Conservation (phyloP, 805 yeast species). For the Sugiyamaella smithiae region DNA sequence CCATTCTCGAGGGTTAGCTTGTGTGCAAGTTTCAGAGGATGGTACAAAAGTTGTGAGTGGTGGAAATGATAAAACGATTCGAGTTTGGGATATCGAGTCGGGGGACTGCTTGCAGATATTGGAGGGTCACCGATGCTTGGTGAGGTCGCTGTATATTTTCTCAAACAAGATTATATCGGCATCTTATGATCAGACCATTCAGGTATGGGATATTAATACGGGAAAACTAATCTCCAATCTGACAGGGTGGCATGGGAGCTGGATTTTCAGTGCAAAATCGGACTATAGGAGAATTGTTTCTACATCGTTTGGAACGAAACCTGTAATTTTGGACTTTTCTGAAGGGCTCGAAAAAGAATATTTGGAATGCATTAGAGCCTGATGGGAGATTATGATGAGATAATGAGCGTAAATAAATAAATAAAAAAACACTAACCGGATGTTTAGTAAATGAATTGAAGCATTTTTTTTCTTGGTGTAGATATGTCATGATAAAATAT, state of each 20-base stretch:
- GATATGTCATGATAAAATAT: not conserved
- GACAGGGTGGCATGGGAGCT: slow-evolving; percentile 33
- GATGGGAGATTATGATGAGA: not conserved
- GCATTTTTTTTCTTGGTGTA: too few species aligned
- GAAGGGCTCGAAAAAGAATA: slow-evolving; percentile 27
- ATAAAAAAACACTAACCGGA: too few species aligned
- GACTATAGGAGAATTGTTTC: slow-evolving; percentile 32
- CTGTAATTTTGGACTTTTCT: slow-evolving; percentile 35
- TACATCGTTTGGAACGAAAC: slow-evolving; percentile 33
- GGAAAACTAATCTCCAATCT: slow-evolving; percentile 28
- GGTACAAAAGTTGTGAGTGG: slow-evolving; percentile 74
- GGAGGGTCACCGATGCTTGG: slow-evolving; percentile 81
- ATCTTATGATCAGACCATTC: slow-evolving; percentile 36
- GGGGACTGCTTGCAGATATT: slow-evolving; percentile 69
- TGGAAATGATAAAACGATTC: slow-evolving; percentile 78
- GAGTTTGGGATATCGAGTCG: slow-evolving; percentile 82
- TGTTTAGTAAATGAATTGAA: too few species aligned
- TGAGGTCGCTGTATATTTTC: slow-evolving; percentile 46
- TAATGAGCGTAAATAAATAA: not conserved
- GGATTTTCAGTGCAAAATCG: slow-evolving; percentile 35
- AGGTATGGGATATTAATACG: slow-evolving; percentile 35
- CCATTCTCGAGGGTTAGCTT: slow-evolving; percentile 79
- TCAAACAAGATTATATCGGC: slow-evolving; percentile 34
- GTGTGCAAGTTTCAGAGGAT: slow-evolving; percentile 73
- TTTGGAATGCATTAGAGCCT: slow-evolving; percentile 21